A percentile compares a stretch with the other conserved stretches of the same genome.
phyloP scores from a whole-genome alignment of 1,139 yeast species.

The Lodderomyces jiufengensis region DNA sequence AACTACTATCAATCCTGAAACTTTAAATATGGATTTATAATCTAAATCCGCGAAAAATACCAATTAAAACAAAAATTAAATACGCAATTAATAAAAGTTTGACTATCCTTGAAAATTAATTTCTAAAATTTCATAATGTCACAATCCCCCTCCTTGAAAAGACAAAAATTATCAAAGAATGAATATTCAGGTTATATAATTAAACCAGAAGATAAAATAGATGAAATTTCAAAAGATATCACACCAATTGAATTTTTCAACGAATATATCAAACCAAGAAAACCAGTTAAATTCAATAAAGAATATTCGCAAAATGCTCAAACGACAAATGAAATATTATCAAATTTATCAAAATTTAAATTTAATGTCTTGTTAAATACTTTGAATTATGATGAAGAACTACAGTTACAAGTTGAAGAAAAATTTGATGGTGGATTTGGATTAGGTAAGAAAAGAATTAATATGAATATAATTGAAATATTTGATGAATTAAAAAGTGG shows the following conservation, averaged over 20 bases:
- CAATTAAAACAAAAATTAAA: too few species aligned
- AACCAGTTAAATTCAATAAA: conserved; percentile 33
- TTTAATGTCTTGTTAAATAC: conserved; percentile 32
- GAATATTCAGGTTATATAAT: conserved; percentile 14
- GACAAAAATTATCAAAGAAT: conserved; percentile 6
- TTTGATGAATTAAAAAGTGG: conserved; percentile 37
- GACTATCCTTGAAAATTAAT: too few species aligned
- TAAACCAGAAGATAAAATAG: conserved; percentile 5
- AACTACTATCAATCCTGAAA: too few species aligned
- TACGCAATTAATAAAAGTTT: too few species aligned
- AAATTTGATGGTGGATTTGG: conserved; percentile 62
- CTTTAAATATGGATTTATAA: too few species aligned
- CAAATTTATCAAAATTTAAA: conserved; percentile 26
- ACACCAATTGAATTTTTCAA: conserved; percentile 21
- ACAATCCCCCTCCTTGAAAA: not conserved
- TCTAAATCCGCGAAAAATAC: too few species aligned
- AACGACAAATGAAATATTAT: not conserved
- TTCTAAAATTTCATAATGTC: too few species aligned
- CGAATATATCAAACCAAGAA: conserved; percentile 28
- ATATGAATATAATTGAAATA: conserved; percentile 47
- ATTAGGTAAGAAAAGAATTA: conserved; percentile 50
- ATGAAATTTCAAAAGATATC: conserved; percentile 12
- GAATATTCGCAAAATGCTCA: too few species aligned
- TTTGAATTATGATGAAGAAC: conserved; percentile 29
- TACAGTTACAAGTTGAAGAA: conserved; percentile 51